phyloP scores from a whole-genome alignment of 352 stramenopile genomes.

The Pythium phragmiticola region DNA sequence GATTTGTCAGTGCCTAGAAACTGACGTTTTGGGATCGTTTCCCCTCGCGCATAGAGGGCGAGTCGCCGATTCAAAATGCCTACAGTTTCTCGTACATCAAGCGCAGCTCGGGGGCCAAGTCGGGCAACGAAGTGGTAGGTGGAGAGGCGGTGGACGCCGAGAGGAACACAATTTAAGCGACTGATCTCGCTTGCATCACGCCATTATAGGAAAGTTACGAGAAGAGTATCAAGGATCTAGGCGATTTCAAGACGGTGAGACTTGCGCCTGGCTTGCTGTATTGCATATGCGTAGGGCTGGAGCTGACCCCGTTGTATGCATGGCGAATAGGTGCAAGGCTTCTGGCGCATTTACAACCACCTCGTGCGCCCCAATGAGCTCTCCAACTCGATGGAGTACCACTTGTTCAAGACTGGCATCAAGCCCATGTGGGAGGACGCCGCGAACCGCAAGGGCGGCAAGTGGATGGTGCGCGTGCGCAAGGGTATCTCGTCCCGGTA shows the following conservation, averaged over 20 bases:
- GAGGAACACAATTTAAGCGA: neutral
- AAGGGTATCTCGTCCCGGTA: constrained; percentile 91
- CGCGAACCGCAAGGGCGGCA: constrained; percentile 88
- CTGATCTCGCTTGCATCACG: neutral
- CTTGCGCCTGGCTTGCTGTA: neutral
- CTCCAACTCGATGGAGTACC: constrained; percentile 89
- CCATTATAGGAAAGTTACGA: constrained; percentile 86
- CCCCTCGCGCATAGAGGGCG: constrained; percentile 25
- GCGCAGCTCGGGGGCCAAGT: constrained; percentile 78
- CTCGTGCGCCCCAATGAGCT: constrained; percentile 90
- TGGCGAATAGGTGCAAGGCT: constrained; percentile 76
- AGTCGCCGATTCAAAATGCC: constrained; percentile 85
- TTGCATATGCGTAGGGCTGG: neutral
- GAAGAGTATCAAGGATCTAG: constrained; percentile 93
- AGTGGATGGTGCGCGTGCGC: constrained; percentile 92
- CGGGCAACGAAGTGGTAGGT: constrained; percentile 46
- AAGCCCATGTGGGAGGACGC: constrained; percentile 95
- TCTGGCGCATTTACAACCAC: constrained; percentile 94
- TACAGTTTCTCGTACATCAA: constrained; percentile 92
- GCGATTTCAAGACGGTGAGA: constrained; percentile 88
- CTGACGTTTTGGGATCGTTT: neutral
- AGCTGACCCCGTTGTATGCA: neutral
- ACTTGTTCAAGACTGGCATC: constrained; percentile 93
- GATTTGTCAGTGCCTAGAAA: neutral
- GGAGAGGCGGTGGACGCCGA: neutral